Evolutionary conservation across 139 green algal species (phyloP), one percentile per base, ranked within the genome.

Genomic region (Coccomyxa sp.): DNA sequence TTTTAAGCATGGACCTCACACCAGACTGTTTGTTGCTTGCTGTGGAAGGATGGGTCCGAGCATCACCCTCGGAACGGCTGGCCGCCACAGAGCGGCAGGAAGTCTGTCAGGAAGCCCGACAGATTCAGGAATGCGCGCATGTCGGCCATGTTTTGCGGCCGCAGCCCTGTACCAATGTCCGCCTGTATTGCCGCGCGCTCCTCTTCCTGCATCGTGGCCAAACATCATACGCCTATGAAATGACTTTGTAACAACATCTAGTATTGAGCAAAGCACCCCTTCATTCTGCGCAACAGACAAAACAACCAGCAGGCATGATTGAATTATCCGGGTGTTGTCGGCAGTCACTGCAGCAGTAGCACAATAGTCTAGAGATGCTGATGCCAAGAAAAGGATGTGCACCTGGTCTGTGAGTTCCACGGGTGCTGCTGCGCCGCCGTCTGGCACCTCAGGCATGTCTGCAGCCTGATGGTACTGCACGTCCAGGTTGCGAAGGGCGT

Each of bases 101-200:
- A 67, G 38, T 28, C 28, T 38, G 77, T 23, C 21, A 60, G 4
- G 17, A 86, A 86, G n/a, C 57, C 78, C 23, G 78, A 32, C 45
- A 86, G 57, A 17, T 76, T 83, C 67, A 86, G 63, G 67, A 86
- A 86, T 3, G 67, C 67, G 25, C 67, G 83, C 83, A 86, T 86
- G 83, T 86, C 78, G 38, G 0, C 25, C 18, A 80, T 77, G 51
- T 80, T 86, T n/a, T n/a, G 77, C 0, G 83, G 59, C 25, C 45
- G 23, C 45, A 86, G 57, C 4, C 78, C 78, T 3, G 27, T 59
- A 45, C 77, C 66, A 32, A 80, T n/a, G 3, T 51, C 67, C 4
- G 51, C 45, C 17, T 82, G 63, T 16, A n/a, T 28, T 13, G 16
- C 78, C 27, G 18, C 23, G 18, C 38, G 38, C 38, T 79, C 38